These are phyloP conservation scores for Debaryomyces nepalensis DNA, from an alignment of 1,139 yeast genomes.

Conservation along the genomic window DNA sequence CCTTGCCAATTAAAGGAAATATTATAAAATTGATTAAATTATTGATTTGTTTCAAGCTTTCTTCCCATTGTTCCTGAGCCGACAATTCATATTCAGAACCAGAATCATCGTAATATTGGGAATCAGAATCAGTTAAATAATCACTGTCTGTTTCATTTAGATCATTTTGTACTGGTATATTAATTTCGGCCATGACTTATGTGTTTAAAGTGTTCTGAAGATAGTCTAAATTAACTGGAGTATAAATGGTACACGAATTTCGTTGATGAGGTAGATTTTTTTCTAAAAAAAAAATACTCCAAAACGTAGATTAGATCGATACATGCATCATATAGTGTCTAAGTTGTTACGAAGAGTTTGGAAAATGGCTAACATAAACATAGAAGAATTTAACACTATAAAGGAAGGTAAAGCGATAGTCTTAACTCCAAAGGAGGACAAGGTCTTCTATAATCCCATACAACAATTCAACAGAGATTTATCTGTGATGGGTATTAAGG, in stretches of 20 bases:
- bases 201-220: neutral
- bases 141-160: slow-evolving; percentile 14
- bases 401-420: slow-evolving; percentile 84
- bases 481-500: slow-evolving; percentile 81
- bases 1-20: slow-evolving; percentile 72
- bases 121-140: slow-evolving; percentile 20
- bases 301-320: slow-evolving; percentile 1
- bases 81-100: slow-evolving; percentile 24
- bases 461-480: slow-evolving; percentile 96
- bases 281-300: slow-evolving; percentile 1
- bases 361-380: slow-evolving; percentile 19
- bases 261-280: slow-evolving; percentile 4
- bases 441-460: slow-evolving; percentile 93
- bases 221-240: neutral
- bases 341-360: slow-evolving; percentile 2
- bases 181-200: slow-evolving; percentile 4
- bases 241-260: slow-evolving; percentile 5
- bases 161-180: slow-evolving; percentile 1
- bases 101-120: slow-evolving; percentile 19
- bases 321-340: slow-evolving; percentile 4
- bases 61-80: slow-evolving; percentile 84
- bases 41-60: slow-evolving; percentile 64
- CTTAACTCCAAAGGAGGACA: slow-evolving; percentile 74
- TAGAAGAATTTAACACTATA: slow-evolving; percentile 50
- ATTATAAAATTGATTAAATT: slow-evolving; percentile 60